Evolutionary conservation across 2,329 filamentous ascomycete genomes (phyloP), one percentile per base, ranked within the genome.

Genomic region (Sarocladium oryzae): DNA sequence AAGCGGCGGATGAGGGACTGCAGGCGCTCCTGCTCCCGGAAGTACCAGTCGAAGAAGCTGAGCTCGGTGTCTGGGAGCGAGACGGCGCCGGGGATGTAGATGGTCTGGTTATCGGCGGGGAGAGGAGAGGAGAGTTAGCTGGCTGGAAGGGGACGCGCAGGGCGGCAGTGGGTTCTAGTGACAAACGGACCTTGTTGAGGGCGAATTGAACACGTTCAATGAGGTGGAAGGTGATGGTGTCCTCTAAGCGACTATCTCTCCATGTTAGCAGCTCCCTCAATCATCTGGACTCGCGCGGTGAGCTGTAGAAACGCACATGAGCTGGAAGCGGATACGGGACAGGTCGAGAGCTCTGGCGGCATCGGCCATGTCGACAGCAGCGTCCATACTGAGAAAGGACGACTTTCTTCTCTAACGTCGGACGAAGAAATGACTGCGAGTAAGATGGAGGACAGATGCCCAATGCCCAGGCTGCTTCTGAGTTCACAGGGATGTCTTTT

Each of bases 181-280:
- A 35, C 49, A 33, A 55, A 54, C 57, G 55, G 56, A 68, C 68
- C 64, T 66, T 76, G 73, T 96, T 97, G 57, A 95, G 79, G 3
- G 92, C 89, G 69, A 97, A 99, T 68, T 99, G 93, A n/a, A 92
- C 92, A 36, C 93, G 86, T 72, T 99, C 93, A 63, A 97, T 97
- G 35, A 99, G 77, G 70, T 96, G 88, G 70, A 95, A 96, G 58
- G 89, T 95, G 64, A 99, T 97, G 55, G 92, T 97, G 66, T 99
- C 93, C 73, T 99, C 93, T 16, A 97, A 79, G 18, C 93, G 93
- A 63, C 93, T 99, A 63, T 37, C 30, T 16, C 9, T 20, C 15
- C 23, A 20, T 18, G 49, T 61, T 32, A 60, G 56, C 48, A 43
- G 35, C 36, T 52, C 21, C 52, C 23, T 51, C 21, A 23, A 30